These are phyloP conservation scores for Cryptococcus sp. DNA, from an alignment of 1,284 basidiomycete genomes.

Conservation along the genomic window DNA sequence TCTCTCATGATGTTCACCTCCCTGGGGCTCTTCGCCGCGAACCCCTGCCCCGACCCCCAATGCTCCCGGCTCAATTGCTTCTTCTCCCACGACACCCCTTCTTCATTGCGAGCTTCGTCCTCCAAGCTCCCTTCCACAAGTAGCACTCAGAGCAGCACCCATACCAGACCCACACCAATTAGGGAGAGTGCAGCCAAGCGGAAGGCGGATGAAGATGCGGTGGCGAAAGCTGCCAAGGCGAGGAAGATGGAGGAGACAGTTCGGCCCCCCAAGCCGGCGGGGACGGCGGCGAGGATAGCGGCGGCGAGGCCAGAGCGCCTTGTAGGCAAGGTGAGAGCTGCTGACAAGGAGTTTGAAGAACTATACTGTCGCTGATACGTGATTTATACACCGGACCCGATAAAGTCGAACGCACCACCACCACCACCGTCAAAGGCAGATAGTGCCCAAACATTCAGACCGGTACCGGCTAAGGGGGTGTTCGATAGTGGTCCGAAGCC, in stretches of 20 bases:
- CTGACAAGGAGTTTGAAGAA: no score
- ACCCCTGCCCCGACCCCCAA: slow-evolving; percentile 29
- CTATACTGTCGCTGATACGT: no score
- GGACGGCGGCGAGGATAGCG: not conserved
- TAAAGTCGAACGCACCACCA: no score
- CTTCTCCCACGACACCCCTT: slow-evolving; percentile 27
- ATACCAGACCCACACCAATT: slow-evolving; percentile 1
- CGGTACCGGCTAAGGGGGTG: no score
- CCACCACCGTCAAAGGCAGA: no score
- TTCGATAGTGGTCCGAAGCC: no score
- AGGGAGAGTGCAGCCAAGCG: slow-evolving; percentile 5
- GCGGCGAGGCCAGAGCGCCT: not conserved
- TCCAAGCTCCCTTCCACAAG: slow-evolving; percentile 1
- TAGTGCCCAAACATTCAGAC: no score
- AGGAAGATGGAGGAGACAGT: not conserved
- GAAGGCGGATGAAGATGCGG: slow-evolving; percentile 6
- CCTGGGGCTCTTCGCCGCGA: slow-evolving; percentile 28
- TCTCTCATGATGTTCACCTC: slow-evolving; percentile 31
- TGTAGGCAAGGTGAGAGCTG: not conserved
- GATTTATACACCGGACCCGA: no score
- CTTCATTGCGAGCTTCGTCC: slow-evolving; percentile 2
- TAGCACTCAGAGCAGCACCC: not conserved
- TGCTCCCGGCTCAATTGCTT: slow-evolving; percentile 34
- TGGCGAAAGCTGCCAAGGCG: not conserved
- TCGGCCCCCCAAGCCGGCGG: not conserved